Base-by-base conservation (phyloP, 257 asterid species). In the Capsicum pubescens region DNA sequence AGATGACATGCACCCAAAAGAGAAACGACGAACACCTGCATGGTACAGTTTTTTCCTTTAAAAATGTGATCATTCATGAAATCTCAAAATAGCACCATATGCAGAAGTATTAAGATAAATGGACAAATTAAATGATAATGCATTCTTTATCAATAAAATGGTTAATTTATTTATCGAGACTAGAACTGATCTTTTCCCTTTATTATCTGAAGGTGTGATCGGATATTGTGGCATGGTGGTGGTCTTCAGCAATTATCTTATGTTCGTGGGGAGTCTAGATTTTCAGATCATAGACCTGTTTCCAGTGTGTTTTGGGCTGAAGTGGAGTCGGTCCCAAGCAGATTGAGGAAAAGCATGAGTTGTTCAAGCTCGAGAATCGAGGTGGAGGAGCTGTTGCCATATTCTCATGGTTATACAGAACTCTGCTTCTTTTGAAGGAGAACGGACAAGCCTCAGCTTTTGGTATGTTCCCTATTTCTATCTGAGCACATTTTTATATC, bases 241-340 rank as follows among this genome's bases (percentile, higher is more conserved):
- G 99, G 99, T 52, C 97, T 97, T 79, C 99, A 95, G 78, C 99
- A 97, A 84, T 85, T 93, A 61, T 93, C 99, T 0, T 97, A 97
- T 52, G 91, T 83, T 9, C 93, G 99, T 15, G 98, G 99, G 19
- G 99, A 97, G 77, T 95, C 96, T 3, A 92, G 91, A 84, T 97
- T 97, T 90, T 97, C 99, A 12, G 99, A 95, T 90, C 99, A 97
- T 70, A 90, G 99, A 78, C 99, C 98, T 0, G 99, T 97, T 82
- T 97, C 99, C 0, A 95, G 98, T 79, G 91, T 94, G 77, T 97
- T 97, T 88, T 93, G 96, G 98, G 97, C 97, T 2, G 99, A 97
- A 88, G 92, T 97, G 7, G 98, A 95, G 85, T 95, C 99, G 8
- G 92, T 93, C 90, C 98, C 99, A 13, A 93, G 87, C 87, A 86